A percentile compares a stretch with the other conserved stretches of the same genome.
Evolutionary conservation across 495 filamentous ascomycete species (phyloP).

Genomic region (Hypoxylon fuscum): DNA sequence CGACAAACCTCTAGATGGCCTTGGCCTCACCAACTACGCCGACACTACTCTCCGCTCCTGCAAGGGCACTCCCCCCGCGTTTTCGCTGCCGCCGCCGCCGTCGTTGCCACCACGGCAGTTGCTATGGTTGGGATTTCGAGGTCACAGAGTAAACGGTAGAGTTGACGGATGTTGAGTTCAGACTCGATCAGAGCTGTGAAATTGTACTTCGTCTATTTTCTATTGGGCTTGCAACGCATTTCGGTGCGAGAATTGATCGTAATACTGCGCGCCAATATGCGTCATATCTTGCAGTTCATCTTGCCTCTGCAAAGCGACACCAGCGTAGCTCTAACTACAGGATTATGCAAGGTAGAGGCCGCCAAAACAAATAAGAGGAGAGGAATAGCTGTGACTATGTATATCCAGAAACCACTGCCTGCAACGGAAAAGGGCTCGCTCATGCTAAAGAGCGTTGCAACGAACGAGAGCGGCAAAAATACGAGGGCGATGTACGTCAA

Average conservation of each 20-base stretch:
- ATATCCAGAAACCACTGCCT: constrained; percentile 12
- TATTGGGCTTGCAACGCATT: no score
- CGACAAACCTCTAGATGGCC: background rate
- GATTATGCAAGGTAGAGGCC: no score
- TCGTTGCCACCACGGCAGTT: background rate
- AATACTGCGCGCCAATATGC: no score
- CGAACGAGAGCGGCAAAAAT: constrained; percentile 51
- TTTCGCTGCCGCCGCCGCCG: background rate
- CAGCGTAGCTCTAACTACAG: no score
- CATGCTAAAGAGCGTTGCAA: constrained; percentile 52
- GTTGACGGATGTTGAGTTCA: no score
- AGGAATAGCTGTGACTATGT: constrained; percentile 9
- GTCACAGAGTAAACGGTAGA: background rate
- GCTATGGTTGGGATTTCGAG: background rate
- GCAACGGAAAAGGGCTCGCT: constrained; percentile 7
- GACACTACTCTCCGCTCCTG: background rate
- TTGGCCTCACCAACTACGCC: background rate
- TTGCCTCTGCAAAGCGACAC: no score
- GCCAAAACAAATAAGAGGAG: constrained; percentile 4
- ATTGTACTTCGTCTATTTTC: no score
- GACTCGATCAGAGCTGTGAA: no score
- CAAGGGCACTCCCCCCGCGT: background rate
- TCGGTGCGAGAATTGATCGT: no score
- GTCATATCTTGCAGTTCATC: no score
- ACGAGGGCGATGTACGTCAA: constrained; percentile 49